Evolutionary conservation across 441 rosid genomes (phyloP).

Genomic region (Biscutella auriculata): DNA sequence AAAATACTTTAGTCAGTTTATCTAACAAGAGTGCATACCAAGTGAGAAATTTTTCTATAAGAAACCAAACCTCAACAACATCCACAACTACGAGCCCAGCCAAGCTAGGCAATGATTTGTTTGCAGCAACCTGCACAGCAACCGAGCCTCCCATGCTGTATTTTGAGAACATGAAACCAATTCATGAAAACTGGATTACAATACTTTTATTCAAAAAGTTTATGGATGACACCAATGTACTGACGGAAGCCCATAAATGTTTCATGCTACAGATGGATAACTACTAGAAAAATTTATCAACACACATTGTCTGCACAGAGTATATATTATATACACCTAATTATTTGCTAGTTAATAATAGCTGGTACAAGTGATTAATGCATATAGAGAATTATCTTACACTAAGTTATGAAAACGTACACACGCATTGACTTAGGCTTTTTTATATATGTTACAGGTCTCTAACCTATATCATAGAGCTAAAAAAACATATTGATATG

Average conservation of each 20-base stretch:
- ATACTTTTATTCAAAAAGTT: neutral
- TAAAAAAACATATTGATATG: neutral
- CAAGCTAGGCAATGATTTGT: slow-evolving; percentile 52
- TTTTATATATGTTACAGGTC: neutral
- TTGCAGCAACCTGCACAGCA: slow-evolving; percentile 91
- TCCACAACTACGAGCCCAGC: slow-evolving; percentile 89
- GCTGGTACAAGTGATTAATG: neutral
- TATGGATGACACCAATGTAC: neutral
- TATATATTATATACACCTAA: too few species aligned
- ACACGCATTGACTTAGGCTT: neutral
- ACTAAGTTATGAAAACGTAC: neutral
- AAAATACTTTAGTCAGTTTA: slow-evolving; percentile 11
- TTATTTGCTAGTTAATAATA: too few species aligned
- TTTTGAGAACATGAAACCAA: slow-evolving; percentile 8
- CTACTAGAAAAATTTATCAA: neutral
- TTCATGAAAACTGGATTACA: neutral
- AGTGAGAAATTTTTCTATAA: neutral
- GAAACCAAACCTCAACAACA: slow-evolving; percentile 82
- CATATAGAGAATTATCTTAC: neutral
- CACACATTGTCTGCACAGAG: neutral
- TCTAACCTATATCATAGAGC: too few species aligned
- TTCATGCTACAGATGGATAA: neutral
- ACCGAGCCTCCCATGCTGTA: slow-evolving; percentile 97
- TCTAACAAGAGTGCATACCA: slow-evolving; percentile 7
- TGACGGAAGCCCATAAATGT: neutral